Conservation (phyloP, 768 basidiomycete species). For the Kwoniella heveanensis region DNA sequence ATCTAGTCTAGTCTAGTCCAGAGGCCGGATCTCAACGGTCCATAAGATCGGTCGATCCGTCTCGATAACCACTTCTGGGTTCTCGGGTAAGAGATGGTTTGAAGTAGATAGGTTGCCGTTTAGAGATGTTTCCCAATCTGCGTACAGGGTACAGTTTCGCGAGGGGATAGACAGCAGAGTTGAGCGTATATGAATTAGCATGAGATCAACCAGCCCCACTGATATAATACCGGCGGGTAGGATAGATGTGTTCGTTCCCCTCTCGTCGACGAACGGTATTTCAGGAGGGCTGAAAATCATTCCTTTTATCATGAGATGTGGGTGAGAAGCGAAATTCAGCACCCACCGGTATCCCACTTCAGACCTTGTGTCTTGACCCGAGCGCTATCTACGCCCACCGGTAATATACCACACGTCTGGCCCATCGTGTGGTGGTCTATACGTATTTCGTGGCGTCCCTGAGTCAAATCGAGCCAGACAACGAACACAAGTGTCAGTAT, state of each 20-base stretch:
- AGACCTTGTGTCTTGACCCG: slow-evolving; percentile 79
- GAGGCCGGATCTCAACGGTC: slow-evolving; percentile 55
- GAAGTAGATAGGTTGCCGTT: slow-evolving; percentile 87
- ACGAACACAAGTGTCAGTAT: too few relatives aligned
- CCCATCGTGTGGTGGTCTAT: slow-evolving; percentile 76
- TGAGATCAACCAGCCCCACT: too few relatives aligned
- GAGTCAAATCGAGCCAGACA: background rate
- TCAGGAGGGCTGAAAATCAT: too few relatives aligned
- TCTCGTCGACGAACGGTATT: too few relatives aligned
- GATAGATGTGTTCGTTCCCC: too few relatives aligned
- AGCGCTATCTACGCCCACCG: slow-evolving; percentile 78
- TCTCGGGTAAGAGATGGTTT: slow-evolving; percentile 77
- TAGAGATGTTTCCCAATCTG: slow-evolving; percentile 71
- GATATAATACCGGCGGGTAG: too few relatives aligned
- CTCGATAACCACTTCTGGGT: slow-evolving; percentile 68
- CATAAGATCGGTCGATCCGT: slow-evolving; percentile 87
- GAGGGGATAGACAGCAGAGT: background rate
- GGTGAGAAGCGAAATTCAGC: background rate
- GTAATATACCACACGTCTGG: slow-evolving; percentile 90
- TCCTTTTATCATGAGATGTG: too few relatives aligned
- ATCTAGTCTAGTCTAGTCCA: too few relatives aligned
- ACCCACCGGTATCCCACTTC: slow-evolving; percentile 82
- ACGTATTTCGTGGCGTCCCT: slow-evolving; percentile 82
- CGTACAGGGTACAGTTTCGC: slow-evolving; percentile 52
- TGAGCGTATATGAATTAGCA: too few relatives aligned